phyloP scores from a whole-genome alignment of 352 stramenopile genomes.

The Phytophthora vignae region DNA sequence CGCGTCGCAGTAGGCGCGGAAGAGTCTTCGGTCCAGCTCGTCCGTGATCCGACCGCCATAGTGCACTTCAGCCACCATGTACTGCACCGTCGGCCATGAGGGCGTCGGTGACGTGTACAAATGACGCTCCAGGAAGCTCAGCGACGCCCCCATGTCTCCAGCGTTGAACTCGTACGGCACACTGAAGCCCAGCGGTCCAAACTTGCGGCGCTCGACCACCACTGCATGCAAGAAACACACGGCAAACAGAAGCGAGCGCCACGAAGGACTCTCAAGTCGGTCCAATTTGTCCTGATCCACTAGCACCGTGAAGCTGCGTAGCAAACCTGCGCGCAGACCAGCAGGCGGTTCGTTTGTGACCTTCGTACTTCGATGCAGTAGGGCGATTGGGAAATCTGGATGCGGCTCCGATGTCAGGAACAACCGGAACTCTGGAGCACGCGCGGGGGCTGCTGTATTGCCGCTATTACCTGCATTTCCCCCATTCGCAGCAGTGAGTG shows the following conservation, averaged over 20 bases:
- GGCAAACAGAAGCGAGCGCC: constrained; percentile 71
- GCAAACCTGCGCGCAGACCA: constrained; percentile 71
- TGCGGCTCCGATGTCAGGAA: constrained; percentile 82
- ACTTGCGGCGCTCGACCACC: constrained; percentile 80
- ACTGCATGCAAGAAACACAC: constrained; percentile 86
- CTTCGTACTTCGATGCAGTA: constrained; percentile 75
- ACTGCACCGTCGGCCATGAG: constrained; percentile 81
- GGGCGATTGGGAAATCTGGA: constrained; percentile 62
- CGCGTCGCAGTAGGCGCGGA: constrained; percentile 76
- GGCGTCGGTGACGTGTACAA: constrained; percentile 63
- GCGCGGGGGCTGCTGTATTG: constrained; percentile 4
- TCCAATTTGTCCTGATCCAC: constrained; percentile 87
- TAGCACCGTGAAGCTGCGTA: constrained; percentile 77
- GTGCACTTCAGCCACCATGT: constrained; percentile 86
- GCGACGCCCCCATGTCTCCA: constrained; percentile 67
- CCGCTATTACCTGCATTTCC: constrained; percentile 14
- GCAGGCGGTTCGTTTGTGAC: constrained; percentile 83
- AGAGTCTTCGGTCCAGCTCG: constrained; percentile 78
- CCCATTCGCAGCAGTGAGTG: constrained; percentile 38
- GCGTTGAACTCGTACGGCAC: constrained; percentile 87
- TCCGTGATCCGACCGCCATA: constrained; percentile 87
- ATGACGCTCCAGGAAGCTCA: constrained; percentile 79
- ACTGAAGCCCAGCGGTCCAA: constrained; percentile 73
- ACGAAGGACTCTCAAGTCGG: constrained; percentile 66
- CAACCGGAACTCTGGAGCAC: constrained; percentile 64